A percentile compares a stretch with the other conserved stretches of the same genome.
Conservation (phyloP, 2,329 filamentous ascomycete species). For the Claviceps spartinae region DNA sequence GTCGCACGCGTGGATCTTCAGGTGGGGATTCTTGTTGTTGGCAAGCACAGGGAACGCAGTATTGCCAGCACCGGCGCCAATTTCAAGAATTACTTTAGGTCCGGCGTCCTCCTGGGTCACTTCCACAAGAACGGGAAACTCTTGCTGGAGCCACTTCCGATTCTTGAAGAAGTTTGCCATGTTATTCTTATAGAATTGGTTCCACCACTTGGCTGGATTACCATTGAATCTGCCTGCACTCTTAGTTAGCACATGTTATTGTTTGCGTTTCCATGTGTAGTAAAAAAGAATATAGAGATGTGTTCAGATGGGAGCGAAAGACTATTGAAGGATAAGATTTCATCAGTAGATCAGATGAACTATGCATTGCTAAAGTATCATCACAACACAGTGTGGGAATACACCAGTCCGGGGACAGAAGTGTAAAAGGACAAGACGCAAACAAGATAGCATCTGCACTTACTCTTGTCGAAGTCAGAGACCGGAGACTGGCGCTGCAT, state of each 20-base stretch:
- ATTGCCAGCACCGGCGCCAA: slow-evolving; percentile 91
- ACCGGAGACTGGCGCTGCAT: slow-evolving; percentile 79
- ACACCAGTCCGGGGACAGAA: neutral
- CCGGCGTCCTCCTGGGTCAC: slow-evolving; percentile 60
- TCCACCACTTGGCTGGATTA: slow-evolving; percentile 94
- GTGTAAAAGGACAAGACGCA: neutral
- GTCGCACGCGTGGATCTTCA: slow-evolving; percentile 88
- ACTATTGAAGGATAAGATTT: slow-evolving; percentile 35
- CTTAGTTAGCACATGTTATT: slow-evolving; percentile 24
- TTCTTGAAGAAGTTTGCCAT: slow-evolving; percentile 97
- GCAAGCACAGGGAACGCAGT: slow-evolving; percentile 85
- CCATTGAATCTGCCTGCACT: slow-evolving; percentile 64
- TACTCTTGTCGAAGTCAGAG: slow-evolving; percentile 81
- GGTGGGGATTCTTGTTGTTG: slow-evolving; percentile 65
- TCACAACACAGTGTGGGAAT: slow-evolving; percentile 30
- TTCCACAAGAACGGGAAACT: slow-evolving; percentile 77
- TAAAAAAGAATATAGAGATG: slow-evolving; percentile 3
- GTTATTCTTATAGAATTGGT: slow-evolving; percentile 96
- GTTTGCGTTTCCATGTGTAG: neutral
- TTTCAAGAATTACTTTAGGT: slow-evolving; percentile 63
- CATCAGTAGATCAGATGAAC: slow-evolving; percentile 60
- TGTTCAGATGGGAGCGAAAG: slow-evolving; percentile 64
- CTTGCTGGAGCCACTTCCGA: slow-evolving; percentile 90
- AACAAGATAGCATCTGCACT: slow-evolving; percentile 18
- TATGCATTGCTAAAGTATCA: slow-evolving; percentile 49